phyloP scores from a whole-genome alignment of 306 rosid species.

The Cicer cuneatum region DNA sequence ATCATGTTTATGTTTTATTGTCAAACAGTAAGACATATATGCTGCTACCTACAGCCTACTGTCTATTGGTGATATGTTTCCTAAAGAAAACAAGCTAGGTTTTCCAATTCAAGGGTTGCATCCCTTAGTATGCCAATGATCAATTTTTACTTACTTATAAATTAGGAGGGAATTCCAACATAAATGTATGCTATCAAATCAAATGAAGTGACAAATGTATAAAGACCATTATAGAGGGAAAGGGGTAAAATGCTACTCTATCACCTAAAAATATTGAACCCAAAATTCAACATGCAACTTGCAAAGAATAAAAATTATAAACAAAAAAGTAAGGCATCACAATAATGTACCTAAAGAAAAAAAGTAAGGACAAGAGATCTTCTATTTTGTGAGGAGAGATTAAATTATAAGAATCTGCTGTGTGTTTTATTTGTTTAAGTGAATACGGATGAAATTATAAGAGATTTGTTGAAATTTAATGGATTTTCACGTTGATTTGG shows the following conservation, averaged over 20 bases:
- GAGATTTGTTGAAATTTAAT: too few species aligned
- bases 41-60: slow-evolving; percentile 35
- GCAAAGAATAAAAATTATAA: slow-evolving; percentile 31
- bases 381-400: too few species aligned
- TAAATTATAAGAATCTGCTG: too few species aligned
- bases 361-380: slow-evolving; percentile 32
- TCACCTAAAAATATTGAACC: slow-evolving; percentile 35
- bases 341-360: slow-evolving; percentile 34
- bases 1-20: slow-evolving; percentile 38
- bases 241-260: slow-evolving; percentile 10
- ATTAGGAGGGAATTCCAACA: too few species aligned
- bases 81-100: slow-evolving; percentile 29
- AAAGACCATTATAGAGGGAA: slow-evolving; percentile 29
- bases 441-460: too few species aligned
- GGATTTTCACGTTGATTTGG: too few species aligned
- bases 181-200: slow-evolving; percentile 19
- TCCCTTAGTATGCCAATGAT: too few species aligned
- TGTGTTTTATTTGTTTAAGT: too few species aligned
- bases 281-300: slow-evolving; percentile 43
- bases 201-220: slow-evolving; percentile 28
- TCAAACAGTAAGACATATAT: slow-evolving; percentile 35
- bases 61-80: slow-evolving; percentile 32
- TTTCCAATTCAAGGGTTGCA: not conserved
- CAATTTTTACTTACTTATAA: too few species aligned
- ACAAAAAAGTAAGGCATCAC: slow-evolving; percentile 36